Evolutionary conservation across 2,329 filamentous ascomycete species (phyloP), one percentile per base, ranked within the genome.

Genomic region (Cladosporium sp.): DNA sequence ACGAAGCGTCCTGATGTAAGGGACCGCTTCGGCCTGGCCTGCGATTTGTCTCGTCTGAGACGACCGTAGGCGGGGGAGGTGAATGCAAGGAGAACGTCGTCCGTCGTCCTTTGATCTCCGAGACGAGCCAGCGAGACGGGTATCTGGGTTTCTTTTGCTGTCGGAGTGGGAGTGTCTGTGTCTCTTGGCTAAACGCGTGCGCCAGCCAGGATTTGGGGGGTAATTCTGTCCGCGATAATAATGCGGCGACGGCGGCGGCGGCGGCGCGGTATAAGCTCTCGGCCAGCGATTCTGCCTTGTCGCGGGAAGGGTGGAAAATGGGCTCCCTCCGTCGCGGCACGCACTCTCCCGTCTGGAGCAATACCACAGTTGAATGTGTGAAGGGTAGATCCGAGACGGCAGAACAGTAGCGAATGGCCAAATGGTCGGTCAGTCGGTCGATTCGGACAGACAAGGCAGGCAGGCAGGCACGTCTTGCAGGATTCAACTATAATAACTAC

Each of bases 261-360:
- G n/a, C n/a, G n/a, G n/a, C n/a, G n/a, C n/a, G 22, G 33, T 29
- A 20, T 35, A 48, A 48, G 36, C 36, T 48, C 45, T 33, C 27
- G 36, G 36, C 45, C 15, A 20, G 19, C 18, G 16, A 18, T 19
- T 48, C 18, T 22, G 30, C 30, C 30, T n/a, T 32, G 30, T 32
- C 30, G 30, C 30, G 30, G 43, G 32, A 12, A 38, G 35, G n/a
- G n/a, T n/a, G n/a, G 12, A 38, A 20, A 48, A 39, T 48, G 45
- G 45, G 43, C 43, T 47, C 43, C 33, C 43, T 47, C 43, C 43
- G 43, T 47, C 15, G 32, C 32, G 32, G 32, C 32, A 16, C 32
- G 32, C 32, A 3, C n/a, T 35, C 32, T 35, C 32, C 32, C 32
- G 32, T 35, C 32, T 35, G 32, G 32, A 35, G 32, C 15, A n/a